Evolutionary conservation across 768 basidiomycete species (phyloP).

Genomic region (Lactarius pseudohatsudake): DNA sequence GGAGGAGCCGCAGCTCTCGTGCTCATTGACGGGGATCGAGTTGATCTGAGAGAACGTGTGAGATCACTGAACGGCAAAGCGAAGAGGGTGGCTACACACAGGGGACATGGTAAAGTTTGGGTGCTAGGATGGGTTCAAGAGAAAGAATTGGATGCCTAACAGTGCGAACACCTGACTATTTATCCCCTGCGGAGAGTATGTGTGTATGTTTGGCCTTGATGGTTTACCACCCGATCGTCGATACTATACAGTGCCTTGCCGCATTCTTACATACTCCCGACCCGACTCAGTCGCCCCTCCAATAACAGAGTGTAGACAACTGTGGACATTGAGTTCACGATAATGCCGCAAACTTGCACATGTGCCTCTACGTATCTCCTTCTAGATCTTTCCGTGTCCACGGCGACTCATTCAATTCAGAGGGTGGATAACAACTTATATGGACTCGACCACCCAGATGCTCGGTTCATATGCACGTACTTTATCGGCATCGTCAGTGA

Average conservation of each 20-base stretch:
- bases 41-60: background rate
- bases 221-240: background rate
- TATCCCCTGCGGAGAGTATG: background rate
- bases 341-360: background rate
- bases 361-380: background rate
- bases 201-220: background rate
- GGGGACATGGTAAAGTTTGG: background rate
- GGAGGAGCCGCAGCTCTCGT: background rate
- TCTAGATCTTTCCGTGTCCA: background rate
- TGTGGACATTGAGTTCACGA: background rate
- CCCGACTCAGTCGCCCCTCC: too few relatives aligned
- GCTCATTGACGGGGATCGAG: slow-evolving; percentile 6
- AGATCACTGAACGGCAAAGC: background rate
- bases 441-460: too few relatives aligned
- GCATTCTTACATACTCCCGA: too few relatives aligned
- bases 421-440: too few relatives aligned
- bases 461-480: too few relatives aligned
- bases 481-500: too few relatives aligned
- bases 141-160: background rate
- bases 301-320: background rate
- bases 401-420: too few relatives aligned
- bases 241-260: too few relatives aligned
- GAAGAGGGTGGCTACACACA: background rate
- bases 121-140: background rate
- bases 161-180: background rate